Conservation (phyloP, 2,329 filamentous ascomycete genomes). For the Aspergillus calidoustus region DNA sequence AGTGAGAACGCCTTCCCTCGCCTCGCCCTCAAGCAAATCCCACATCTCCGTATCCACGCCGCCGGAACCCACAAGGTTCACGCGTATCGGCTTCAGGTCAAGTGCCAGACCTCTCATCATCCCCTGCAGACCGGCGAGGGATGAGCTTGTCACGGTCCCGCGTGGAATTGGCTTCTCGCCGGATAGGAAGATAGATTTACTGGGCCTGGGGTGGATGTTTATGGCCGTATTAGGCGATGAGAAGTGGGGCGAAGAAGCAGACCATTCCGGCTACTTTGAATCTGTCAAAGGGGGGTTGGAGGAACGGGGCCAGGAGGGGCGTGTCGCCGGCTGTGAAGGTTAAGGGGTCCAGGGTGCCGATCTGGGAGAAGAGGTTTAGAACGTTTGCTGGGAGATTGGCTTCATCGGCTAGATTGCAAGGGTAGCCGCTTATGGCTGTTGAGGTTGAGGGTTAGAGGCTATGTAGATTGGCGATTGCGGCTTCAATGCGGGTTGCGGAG, state of each 20-base stretch:
- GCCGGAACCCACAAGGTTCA: slow-evolving; percentile 49
- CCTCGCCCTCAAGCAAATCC: background rate
- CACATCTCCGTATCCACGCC: slow-evolving; percentile 48
- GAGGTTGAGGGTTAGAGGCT: slow-evolving; percentile 46
- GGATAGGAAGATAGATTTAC: background rate
- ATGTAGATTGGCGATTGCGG: slow-evolving; percentile 47
- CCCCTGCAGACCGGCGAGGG: slow-evolving; percentile 33
- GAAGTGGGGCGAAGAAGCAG: slow-evolving; percentile 38
- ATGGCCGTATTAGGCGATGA: slow-evolving; percentile 46
- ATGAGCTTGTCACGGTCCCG: background rate
- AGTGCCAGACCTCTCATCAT: slow-evolving; percentile 45
- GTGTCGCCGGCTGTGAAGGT: slow-evolving; percentile 56
- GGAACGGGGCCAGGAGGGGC: slow-evolving; percentile 1
- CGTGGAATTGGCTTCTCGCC: background rate
- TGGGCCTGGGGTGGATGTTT: background rate
- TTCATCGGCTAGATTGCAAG: slow-evolving; percentile 51
- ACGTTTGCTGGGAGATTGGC: slow-evolving; percentile 51
- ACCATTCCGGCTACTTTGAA: background rate
- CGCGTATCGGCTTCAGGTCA: slow-evolving; percentile 48
- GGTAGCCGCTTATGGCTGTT: slow-evolving; percentile 45
- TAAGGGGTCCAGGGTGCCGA: slow-evolving; percentile 51
- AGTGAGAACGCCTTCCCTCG: slow-evolving; percentile 30
- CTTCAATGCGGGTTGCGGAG: slow-evolving; percentile 41
- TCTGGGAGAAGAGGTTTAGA: slow-evolving; percentile 41
- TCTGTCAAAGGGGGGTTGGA: background rate